A percentile compares a stretch with the other conserved stretches of the same genome.
Evolutionary conservation across 2,329 filamentous ascomycete genomes (phyloP).

Genomic region (Fusarium robinianum): DNA sequence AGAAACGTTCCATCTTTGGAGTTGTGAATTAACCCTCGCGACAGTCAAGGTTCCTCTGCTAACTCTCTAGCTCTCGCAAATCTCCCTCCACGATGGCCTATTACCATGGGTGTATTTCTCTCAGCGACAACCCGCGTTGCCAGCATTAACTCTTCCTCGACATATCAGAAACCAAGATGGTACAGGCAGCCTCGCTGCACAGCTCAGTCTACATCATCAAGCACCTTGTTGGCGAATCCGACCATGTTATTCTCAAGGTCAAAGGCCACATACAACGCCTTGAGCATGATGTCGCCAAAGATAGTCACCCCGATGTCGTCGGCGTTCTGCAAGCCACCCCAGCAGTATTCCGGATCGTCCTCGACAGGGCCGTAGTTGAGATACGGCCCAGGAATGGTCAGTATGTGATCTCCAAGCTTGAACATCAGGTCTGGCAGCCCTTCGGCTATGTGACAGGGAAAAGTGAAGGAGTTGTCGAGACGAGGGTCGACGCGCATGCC

Average conservation of each 20-base stretch:
- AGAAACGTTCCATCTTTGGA: not conserved
- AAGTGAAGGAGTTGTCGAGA: conserved; percentile 55
- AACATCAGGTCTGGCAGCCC: conserved; percentile 62
- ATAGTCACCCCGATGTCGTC: conserved; percentile 60
- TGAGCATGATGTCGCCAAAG: conserved; percentile 79
- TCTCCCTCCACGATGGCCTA: conserved; percentile 2
- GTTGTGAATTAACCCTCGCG: too few relatives aligned
- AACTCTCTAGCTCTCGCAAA: conserved; percentile 8
- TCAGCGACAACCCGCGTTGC: too few relatives aligned
- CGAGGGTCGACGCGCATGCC: conserved; percentile 54
- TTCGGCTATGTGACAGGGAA: conserved; percentile 58
- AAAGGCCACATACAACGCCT: conserved; percentile 76
- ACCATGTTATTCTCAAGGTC: conserved; percentile 52
- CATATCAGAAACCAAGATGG: too few relatives aligned
- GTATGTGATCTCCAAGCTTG: conserved; percentile 54
- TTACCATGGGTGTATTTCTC: too few relatives aligned
- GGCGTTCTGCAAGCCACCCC: conserved; percentile 72
- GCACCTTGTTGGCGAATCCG: conserved; percentile 52
- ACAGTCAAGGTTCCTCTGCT: too few relatives aligned
- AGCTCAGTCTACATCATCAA: conserved; percentile 34
- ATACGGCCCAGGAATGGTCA: conserved; percentile 58
- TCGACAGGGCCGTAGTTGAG: conserved; percentile 59
- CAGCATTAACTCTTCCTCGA: too few relatives aligned
- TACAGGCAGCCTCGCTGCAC: too few relatives aligned
- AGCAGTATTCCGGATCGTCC: conserved; percentile 62